These are phyloP conservation scores for Globisporangium nunn DNA, from an alignment of 352 stramenopile species.

Conservation along the genomic window DNA sequence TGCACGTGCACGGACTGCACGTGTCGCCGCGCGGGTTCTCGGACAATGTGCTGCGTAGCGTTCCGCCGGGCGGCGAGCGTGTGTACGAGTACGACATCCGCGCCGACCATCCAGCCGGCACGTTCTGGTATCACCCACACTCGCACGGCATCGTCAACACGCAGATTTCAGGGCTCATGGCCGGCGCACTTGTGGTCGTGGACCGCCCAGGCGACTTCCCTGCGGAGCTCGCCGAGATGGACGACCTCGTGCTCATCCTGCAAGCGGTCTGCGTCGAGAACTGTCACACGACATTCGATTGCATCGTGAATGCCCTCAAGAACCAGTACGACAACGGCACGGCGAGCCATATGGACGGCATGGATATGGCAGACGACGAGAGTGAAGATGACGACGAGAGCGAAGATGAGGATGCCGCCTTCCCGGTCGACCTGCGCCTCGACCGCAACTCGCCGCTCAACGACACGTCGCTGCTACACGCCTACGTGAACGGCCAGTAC, in stretches of 20 bases:
- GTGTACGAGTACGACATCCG: slow-evolving; percentile 67
- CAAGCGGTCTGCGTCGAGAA: slow-evolving; percentile 66
- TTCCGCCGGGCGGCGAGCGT: slow-evolving; percentile 33
- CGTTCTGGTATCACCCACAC: slow-evolving; percentile 82
- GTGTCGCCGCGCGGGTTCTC: slow-evolving; percentile 38
- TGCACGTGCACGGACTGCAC: slow-evolving; percentile 73
- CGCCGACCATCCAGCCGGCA: slow-evolving; percentile 54
- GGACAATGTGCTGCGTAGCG: slow-evolving; percentile 59
- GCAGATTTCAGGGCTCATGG: slow-evolving; percentile 71
- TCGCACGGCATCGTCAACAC: slow-evolving; percentile 68
- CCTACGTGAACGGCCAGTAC: slow-evolving; percentile 75
- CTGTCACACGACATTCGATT: slow-evolving; percentile 56
- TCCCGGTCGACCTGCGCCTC: slow-evolving; percentile 35
- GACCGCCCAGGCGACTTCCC: slow-evolving; percentile 55
- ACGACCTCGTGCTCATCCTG: slow-evolving; percentile 59
- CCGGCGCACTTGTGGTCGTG: slow-evolving; percentile 51
- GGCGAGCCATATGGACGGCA: slow-evolving; percentile 13
- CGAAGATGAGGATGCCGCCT: slow-evolving; percentile 15
- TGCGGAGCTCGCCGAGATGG: slow-evolving; percentile 38
- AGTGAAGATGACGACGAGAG: slow-evolving; percentile 8
- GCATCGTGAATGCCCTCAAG: slow-evolving; percentile 45
- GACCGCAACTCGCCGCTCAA: slow-evolving; percentile 47
- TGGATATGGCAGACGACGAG: slow-evolving; percentile 14
- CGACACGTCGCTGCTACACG: slow-evolving; percentile 58
- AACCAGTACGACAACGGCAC: slow-evolving; percentile 33